A percentile compares a stretch with the other conserved stretches of the same genome.
Conservation (phyloP, 106 monocot genomes). For the Dioscorea alata region DNA sequence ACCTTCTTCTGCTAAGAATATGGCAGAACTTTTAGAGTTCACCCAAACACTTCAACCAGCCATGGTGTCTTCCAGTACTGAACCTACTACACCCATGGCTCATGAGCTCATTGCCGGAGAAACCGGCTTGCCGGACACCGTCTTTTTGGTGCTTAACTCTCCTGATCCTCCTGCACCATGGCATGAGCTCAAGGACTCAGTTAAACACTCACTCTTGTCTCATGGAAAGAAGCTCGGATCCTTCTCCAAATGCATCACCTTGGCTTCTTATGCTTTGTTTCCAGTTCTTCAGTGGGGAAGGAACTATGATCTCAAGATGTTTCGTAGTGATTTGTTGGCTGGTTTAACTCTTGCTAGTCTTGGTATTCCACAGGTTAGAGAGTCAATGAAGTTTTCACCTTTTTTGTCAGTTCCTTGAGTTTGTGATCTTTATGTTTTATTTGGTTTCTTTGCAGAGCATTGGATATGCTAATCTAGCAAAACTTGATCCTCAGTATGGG, state of each 20-base stretch:
- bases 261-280: conserved; percentile 39
- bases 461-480: conserved; percentile 85
- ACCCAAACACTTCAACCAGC: conserved; percentile 81
- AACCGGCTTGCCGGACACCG: background rate
- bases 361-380: conserved; percentile 79
- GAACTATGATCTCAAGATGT: conserved; percentile 45
- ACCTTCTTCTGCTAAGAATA: background rate
- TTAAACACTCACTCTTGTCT: conserved; percentile 15
- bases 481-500: conserved; percentile 84
- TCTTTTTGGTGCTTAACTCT: conserved; percentile 38
- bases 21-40: conserved; percentile 29
- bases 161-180: conserved; percentile 52
- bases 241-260: conserved; percentile 3
- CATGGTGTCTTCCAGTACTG: conserved; percentile 23
- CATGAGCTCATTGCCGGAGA: conserved; percentile 4
- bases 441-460: conserved; percentile 55
- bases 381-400: background rate
- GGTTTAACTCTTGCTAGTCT: conserved; percentile 92
- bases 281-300: conserved; percentile 71
- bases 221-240: conserved; percentile 13
- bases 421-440: background rate
- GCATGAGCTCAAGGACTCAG: conserved; percentile 35
- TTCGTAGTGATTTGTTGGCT: conserved; percentile 76
- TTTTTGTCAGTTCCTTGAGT: background rate
- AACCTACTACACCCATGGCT: background rate